Evolutionary conservation across 306 rosid species (phyloP).

Genomic region (Notholithocarpus densiflorus): DNA sequence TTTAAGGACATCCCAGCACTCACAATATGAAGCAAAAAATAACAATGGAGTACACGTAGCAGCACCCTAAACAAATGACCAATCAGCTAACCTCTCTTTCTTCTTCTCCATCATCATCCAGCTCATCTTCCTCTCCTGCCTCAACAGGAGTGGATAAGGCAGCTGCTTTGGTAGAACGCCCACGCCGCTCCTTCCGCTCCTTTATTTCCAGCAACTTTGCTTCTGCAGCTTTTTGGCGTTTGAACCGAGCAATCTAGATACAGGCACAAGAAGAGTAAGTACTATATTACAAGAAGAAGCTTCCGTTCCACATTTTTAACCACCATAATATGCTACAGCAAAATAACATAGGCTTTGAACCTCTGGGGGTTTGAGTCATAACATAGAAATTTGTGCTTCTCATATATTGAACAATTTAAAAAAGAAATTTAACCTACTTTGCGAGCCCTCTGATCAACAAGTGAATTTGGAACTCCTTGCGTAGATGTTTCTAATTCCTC

Average conservation of each 20-base stretch:
- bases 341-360: not conserved
- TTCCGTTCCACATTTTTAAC: constrained; percentile 3
- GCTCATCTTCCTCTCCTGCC: constrained; percentile 86
- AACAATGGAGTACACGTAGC: constrained; percentile 10
- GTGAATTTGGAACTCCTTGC: constrained; percentile 50
- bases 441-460: constrained; percentile 78
- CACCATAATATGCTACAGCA: not conserved
- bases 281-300: constrained; percentile 5
- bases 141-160: constrained; percentile 88
- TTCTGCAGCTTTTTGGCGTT: constrained; percentile 83
- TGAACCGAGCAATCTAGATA: constrained; percentile 83
- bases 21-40: constrained; percentile 6
- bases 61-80: constrained; percentile 11
- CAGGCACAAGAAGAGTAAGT: constrained; percentile 14
- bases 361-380: not conserved
- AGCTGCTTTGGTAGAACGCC: constrained; percentile 88
- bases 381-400: not conserved
- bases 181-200: constrained; percentile 91
- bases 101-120: constrained; percentile 94
- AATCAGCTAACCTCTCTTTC: constrained; percentile 78
- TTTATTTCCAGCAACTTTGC: constrained; percentile 84
- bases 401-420: not conserved
- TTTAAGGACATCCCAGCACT: not conserved
- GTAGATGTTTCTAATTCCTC: constrained; percentile 64
- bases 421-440: constrained; percentile 45